Evolutionary conservation across 2,329 filamentous ascomycete species (phyloP).

Genomic region (Metarhizium humberi): DNA sequence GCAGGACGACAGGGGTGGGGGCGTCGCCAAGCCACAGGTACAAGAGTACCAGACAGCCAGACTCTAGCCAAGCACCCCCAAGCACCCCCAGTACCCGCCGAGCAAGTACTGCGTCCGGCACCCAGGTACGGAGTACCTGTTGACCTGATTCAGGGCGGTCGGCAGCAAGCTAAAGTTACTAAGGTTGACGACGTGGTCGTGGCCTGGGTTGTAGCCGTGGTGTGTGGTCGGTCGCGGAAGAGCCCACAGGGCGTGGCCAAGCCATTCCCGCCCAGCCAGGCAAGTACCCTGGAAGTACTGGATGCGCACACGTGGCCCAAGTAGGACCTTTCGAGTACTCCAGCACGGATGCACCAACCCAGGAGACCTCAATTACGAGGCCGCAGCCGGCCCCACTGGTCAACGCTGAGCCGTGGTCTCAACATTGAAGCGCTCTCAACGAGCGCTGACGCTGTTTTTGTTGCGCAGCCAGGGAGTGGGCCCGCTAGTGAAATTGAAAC

Average conservation of each 20-base stretch:
- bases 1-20: conserved; percentile 1
- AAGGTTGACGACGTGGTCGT: neutral
- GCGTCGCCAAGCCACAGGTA: neutral
- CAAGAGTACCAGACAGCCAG: too few relatives aligned
- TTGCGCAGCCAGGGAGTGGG: conserved; percentile 10
- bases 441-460: neutral
- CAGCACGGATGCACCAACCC: too few relatives aligned
- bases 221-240: neutral
- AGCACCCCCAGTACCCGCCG: conserved; percentile 2
- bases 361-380: neutral
- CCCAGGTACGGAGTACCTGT: neutral
- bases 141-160: conserved; percentile 5
- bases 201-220: neutral
- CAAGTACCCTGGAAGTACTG: neutral
- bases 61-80: too few relatives aligned
- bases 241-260: conserved; percentile 3
- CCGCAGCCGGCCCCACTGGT: neutral
- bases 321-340: neutral
- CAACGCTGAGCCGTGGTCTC: neutral
- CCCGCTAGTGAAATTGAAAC: conserved; percentile 13
- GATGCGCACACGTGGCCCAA: neutral
- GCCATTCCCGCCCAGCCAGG: neutral
- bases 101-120: neutral
- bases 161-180: neutral
- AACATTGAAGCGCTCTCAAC: neutral